Evolutionary conservation across 805 yeast species (phyloP).

Genomic region (Isabelozyma gotoi): DNA sequence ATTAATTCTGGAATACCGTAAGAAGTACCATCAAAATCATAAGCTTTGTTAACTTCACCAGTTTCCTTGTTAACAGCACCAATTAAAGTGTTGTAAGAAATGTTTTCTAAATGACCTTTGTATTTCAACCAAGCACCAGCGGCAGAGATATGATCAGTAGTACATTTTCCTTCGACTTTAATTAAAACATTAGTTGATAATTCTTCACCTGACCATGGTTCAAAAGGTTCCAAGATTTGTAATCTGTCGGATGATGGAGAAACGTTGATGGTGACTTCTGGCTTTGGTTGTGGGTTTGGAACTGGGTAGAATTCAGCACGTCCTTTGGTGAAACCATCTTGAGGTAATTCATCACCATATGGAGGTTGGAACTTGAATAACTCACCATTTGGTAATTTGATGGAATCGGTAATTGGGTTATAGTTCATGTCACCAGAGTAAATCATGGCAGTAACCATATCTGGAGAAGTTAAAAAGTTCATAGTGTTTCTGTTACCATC

Average conservation of each 20-base stretch:
- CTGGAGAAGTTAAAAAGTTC: slow-evolving; percentile 98
- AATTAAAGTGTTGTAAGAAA: slow-evolving; percentile 89
- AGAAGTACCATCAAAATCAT: slow-evolving; percentile 77
- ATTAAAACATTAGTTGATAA: slow-evolving; percentile 70
- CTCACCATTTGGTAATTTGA: slow-evolving; percentile 67
- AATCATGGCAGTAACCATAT: slow-evolving; percentile 94
- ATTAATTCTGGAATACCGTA: slow-evolving; percentile 92
- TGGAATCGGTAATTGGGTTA: slow-evolving; percentile 88
- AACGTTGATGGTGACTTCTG: slow-evolving; percentile 63
- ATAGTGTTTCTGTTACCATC: slow-evolving; percentile 98
- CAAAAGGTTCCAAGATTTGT: slow-evolving; percentile 86
- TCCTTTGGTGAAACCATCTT: slow-evolving; percentile 72
- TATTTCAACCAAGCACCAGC: slow-evolving; percentile 99
- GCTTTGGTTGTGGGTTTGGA: slow-evolving; percentile 61
- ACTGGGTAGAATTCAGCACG: slow-evolving; percentile 75
- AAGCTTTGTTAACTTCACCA: slow-evolving; percentile 89
- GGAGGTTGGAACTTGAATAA: slow-evolving; percentile 80
- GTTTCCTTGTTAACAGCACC: slow-evolving; percentile 98
- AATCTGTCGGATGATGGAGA: slow-evolving; percentile 89
- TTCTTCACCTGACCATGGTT: slow-evolving; percentile 85
- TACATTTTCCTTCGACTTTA: slow-evolving; percentile 97
- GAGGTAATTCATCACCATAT: slow-evolving; percentile 81
- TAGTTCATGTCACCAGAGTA: slow-evolving; percentile 90
- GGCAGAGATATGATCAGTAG: slow-evolving; percentile 97
- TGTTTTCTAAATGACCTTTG: slow-evolving; percentile 96